Base-by-base conservation (phyloP, 2,329 filamentous ascomycete species). In the Cadophora malorum region DNA sequence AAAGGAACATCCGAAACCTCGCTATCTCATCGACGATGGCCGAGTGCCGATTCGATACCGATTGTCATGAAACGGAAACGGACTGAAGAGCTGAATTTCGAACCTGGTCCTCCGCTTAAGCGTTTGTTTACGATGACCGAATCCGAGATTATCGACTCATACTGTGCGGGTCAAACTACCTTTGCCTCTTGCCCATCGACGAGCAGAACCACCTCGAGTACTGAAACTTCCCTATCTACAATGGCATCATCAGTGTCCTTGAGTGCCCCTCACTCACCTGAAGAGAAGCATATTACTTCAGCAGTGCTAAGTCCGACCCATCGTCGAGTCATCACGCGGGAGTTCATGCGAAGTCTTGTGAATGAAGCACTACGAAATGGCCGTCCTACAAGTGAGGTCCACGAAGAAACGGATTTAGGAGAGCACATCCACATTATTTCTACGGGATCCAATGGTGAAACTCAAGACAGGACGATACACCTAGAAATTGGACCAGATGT, bases 401-500 rank as follows among this genome's bases (percentile, higher is more conserved):
- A 72, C 45, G 71, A 68, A 25, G 65, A 72, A 19, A 77, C 73
- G 0, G 70, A 74, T 1, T 23, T 73, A 10, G 76, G 76, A 10
- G 74, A 77, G 65, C 73, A 60, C 2, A 74, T 78, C 35, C 70
- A 75, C 47, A 64, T 78, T 21, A 72, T 59, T 28, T 76, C 70
- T 4, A 52, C 68, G 56, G 72, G 72, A 1, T 70, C 74, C 3
- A 70, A 73, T 49, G 76, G 76, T 0, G 74, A 77, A 50, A 60
- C 72, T 2, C 74, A 74, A 33, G 69, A 75, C 14, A 69, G 71
- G 35, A 73, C 64, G 2, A 83, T 87, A 35, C 80, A 83, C 63
- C 74, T 82, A 21, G 70, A 72, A 28, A 78, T 78, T 38, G 75
- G 74, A 19, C 52, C 71, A 12, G 79, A 79, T 64, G 83, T 88